These are phyloP conservation scores for Infundibulicybe gibba DNA, from an alignment of 768 basidiomycete species.

Conservation along the genomic window DNA sequence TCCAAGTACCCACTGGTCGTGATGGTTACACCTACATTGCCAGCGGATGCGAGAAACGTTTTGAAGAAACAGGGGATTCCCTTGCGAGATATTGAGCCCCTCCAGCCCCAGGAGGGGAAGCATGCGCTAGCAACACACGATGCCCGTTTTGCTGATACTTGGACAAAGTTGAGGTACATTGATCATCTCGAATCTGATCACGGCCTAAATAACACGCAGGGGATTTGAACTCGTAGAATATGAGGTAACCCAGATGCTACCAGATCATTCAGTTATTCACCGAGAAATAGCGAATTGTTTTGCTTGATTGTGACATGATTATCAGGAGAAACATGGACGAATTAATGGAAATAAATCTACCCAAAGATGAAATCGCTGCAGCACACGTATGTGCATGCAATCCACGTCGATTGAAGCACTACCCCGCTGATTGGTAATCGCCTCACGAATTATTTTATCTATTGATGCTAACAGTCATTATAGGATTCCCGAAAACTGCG, in stretches of 20 bases:
- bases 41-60: constrained; percentile 43
- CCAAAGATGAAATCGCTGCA: constrained; percentile 77
- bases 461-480: constrained; percentile 8
- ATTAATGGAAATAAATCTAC: constrained; percentile 56
- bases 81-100: constrained; percentile 53
- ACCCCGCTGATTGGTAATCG: constrained; percentile 83
- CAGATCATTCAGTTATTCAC: background rate
- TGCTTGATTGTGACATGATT: constrained; percentile 89
- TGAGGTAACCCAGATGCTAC: constrained; percentile 42
- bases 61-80: constrained; percentile 52
- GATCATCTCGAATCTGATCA: background rate
- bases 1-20: constrained; percentile 77
- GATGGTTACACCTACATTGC: constrained; percentile 64
- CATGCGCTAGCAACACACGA: constrained; percentile 41
- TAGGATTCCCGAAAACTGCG: constrained; percentile 93
- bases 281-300: constrained; percentile 59
- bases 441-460: constrained; percentile 8
- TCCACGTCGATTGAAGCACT: constrained; percentile 77
- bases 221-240: constrained; percentile 68
- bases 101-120: constrained; percentile 46
- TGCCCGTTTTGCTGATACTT: constrained; percentile 62
- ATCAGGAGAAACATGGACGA: constrained; percentile 81
- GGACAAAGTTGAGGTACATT: constrained; percentile 61
- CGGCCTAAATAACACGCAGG: constrained; percentile 15
- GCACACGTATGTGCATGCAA: constrained; percentile 94